These are phyloP conservation scores for Candida anutae DNA, from an alignment of 1,139 yeast genomes.

Conservation along the genomic window DNA sequence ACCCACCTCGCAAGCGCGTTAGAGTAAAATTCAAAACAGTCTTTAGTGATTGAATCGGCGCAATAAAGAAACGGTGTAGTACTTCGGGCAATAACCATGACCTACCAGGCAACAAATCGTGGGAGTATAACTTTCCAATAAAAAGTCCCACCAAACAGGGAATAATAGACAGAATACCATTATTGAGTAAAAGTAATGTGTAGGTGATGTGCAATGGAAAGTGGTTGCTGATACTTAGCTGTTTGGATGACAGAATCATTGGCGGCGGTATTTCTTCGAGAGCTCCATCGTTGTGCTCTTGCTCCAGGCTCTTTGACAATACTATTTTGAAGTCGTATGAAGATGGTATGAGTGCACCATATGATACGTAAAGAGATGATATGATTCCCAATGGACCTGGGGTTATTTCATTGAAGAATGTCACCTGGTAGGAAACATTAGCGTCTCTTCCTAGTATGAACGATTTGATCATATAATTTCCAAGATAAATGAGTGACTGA, in stretches of 20 bases:
- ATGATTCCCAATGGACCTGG: conserved; percentile 63
- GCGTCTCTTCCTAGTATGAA: conserved; percentile 2
- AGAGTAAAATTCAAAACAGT: too few relatives aligned
- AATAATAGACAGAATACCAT: conserved; percentile 44
- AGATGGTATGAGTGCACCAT: conserved; percentile 50
- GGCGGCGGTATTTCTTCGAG: neutral
- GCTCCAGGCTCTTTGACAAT: conserved; percentile 17
- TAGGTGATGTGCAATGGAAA: conserved; percentile 48
- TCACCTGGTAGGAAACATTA: conserved; percentile 12
- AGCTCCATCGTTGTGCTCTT: conserved; percentile 4
- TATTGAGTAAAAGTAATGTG: conserved; percentile 44
- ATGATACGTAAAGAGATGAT: conserved; percentile 53
- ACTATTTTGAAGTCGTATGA: conserved; percentile 51
- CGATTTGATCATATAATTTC: conserved; percentile 16
- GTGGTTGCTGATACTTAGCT: conserved; percentile 46
- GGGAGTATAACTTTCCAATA: conserved; percentile 48
- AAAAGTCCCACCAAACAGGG: conserved; percentile 51
- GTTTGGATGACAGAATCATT: conserved; percentile 11
- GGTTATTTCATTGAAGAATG: conserved; percentile 27
- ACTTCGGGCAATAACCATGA: conserved; percentile 48
- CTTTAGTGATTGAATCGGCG: neutral
- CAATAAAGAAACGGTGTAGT: too few relatives aligned
- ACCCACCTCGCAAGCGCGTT: too few relatives aligned
- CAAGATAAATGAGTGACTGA: conserved; percentile 23
- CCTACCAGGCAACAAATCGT: conserved; percentile 55